phyloP scores from a whole-genome alignment of 1,284 basidiomycete species.

The Microbotryomycetes sp. region DNA sequence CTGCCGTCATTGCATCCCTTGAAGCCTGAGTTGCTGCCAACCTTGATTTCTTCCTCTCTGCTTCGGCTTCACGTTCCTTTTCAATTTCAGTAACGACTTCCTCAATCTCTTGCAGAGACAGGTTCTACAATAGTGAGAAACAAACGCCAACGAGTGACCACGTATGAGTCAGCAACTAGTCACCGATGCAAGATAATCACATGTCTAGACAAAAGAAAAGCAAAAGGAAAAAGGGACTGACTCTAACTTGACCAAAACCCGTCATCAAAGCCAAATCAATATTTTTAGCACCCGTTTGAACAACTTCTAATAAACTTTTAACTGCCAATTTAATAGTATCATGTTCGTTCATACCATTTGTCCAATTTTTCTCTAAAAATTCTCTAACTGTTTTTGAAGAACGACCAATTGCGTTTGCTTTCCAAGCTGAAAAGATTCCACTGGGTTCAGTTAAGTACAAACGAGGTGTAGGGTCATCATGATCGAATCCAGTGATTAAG shows the following conservation, averaged over 20 bases:
- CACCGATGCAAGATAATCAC: too few species aligned
- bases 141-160: conserved; percentile 8
- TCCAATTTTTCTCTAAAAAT: conserved; percentile 98
- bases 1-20: conserved; percentile 66
- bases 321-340: conserved; percentile 92
- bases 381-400: conserved; percentile 98
- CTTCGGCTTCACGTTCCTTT: conserved; percentile 92
- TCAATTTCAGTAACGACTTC: conserved; percentile 85
- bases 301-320: conserved; percentile 93
- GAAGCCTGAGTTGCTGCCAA: conserved; percentile 72
- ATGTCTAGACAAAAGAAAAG: neutral
- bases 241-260: conserved; percentile 79
- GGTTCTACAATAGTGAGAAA: conserved; percentile 57
- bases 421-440: conserved; percentile 98
- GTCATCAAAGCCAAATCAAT: conserved; percentile 98
- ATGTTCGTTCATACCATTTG: conserved; percentile 78
- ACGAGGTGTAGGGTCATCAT: conserved; percentile 76
- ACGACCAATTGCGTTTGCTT: conserved; percentile 97
- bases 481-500: conserved; percentile 94
- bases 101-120: conserved; percentile 81
- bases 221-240: conserved; percentile 50
- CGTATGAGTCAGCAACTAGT: neutral
- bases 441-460: conserved; percentile 97
- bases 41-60: conserved; percentile 71
- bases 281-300: conserved; percentile 99